A percentile compares a stretch with the other conserved stretches of the same genome.
Conservation (phyloP, 1,284 basidiomycete genomes). For the Salmacisia buchloeana region DNA sequence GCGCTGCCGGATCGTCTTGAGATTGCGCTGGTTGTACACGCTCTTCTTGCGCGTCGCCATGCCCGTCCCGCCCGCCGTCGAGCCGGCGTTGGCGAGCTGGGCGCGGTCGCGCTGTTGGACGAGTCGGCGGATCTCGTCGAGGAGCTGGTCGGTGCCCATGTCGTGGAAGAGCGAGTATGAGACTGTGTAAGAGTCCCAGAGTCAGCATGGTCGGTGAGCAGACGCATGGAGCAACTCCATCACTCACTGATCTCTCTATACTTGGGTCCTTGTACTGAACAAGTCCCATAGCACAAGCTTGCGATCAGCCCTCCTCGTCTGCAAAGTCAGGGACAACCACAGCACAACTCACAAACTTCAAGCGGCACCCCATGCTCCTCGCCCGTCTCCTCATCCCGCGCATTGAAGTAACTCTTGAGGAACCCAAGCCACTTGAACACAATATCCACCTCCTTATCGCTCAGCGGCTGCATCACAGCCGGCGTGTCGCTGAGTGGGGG, state of each 20-base stretch:
- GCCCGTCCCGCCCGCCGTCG: not conserved
- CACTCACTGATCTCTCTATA: constrained; percentile 61
- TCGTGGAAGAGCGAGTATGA: constrained; percentile 47
- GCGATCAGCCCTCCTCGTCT: no score
- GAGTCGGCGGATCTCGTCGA: constrained; percentile 79
- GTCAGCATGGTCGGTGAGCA: constrained; percentile 55
- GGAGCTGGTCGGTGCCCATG: constrained; percentile 53
- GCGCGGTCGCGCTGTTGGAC: constrained; percentile 61
- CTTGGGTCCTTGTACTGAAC: constrained; percentile 79
- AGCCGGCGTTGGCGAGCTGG: constrained; percentile 62
- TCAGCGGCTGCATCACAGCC: constrained; percentile 82
- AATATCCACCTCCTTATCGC: constrained; percentile 92
- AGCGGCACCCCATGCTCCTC: constrained; percentile 60
- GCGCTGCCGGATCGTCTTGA: constrained; percentile 90
- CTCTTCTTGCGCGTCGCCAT: constrained; percentile 28
- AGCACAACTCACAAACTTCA: constrained; percentile 54
- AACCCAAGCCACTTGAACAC: constrained; percentile 91
- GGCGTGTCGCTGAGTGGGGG: constrained; percentile 84
- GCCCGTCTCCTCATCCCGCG: constrained; percentile 78
- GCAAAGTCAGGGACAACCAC: not conserved
- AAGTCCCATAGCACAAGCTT: no score
- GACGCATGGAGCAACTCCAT: constrained; percentile 17
- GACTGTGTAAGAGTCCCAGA: no score
- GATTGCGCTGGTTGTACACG: constrained; percentile 68
- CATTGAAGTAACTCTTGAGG: constrained; percentile 88